Base-by-base conservation (phyloP, 768 basidiomycete species). In the Russula vinacea region DNA sequence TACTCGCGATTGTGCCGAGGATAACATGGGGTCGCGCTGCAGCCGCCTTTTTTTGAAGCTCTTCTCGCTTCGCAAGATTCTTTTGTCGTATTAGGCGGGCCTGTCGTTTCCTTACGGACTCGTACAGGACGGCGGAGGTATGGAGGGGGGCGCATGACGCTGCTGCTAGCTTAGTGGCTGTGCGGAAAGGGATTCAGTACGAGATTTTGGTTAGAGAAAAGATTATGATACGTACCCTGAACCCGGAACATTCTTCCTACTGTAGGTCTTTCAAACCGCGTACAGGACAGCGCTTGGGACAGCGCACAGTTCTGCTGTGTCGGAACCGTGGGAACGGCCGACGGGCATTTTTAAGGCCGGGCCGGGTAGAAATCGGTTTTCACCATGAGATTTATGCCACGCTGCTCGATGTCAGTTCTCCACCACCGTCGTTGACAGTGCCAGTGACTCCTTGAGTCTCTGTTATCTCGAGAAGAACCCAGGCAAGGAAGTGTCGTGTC, bases 401-500 rank as follows among this genome's bases (percentile, higher is more conserved):
- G 83, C 83, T 84, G 83, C 78, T 74, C 83, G 83, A 80, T 78
- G 83, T 75, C 54, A 74, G 77, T 71, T 45, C 62, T 64, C 24
- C 70, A 73, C 75, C 64, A 84, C 83, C 81, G 73, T 83, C 78
- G 83, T 77, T 74, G 78, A 78, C 83, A 84, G 83, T 84, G 83
- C 83, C 83, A 84, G 83, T 80, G 80, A 83, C 78, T 79, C 74
- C 74, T 70, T 70, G 71, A 73, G 78, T 78, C 82, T 76, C 81
- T 83, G 78, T 74, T 73, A 79, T 83, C 81, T 82, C 81, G 83
- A 79, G 84, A 64, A 16, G 60, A 56, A 72, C 73, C 76, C 83
- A 84, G 83, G 79, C 70, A 84, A 84, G 83, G 83, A 84, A 84
- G 82, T 84, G 83, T 84, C 80, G 82, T 78, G 73, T 79, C 76